Evolutionary conservation across 139 green algal species (phyloP), one percentile per base, ranked within the genome.

Genomic region (Axilococcus clingmanii): DNA sequence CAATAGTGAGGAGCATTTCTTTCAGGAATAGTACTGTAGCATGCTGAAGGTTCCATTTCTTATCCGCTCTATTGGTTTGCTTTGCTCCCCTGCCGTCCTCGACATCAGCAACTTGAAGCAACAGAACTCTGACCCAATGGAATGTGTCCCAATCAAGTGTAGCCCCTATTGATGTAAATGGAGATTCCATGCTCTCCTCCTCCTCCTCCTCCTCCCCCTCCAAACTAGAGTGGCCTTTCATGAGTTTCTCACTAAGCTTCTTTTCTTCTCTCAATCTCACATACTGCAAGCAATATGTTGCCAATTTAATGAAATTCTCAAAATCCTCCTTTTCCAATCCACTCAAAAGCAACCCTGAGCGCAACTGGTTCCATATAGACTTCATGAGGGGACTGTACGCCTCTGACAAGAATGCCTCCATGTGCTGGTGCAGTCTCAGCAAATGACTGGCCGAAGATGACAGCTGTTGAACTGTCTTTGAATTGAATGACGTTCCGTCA

Each of bases 111-210:
- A 37, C 55, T 75, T 56, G 72, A 71, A 33, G 15, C 6, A 57
- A 91, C 33, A 78, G 40, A 22, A 61, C 64, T 11, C 69, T 61
- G 24, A 86, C 55, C 49, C 83, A 54, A 35, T 77, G 57, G 68
- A 94, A 88, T 7, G 65, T 79, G 40, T 85, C 74, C 73, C 71
- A 88, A 35, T 77, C 72, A 72, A 92, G 67, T n/a, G 74, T 91
- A 32, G 75, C 61, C 36, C 52, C 62, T 34, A 94, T 74, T 48
- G 43, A 42, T 0, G 61, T 59, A 57, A 89, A 94, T 0, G 84
- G 78, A 0, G 82, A 91, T 32, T n/a, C 12, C 24, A 35, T 51
- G 12, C 12, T 55, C 44, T 35, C 62, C 35, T 4, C 44, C 34
- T 37, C n/a, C 22, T 44, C 32, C 2, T 28, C 29, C 11, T 59